Conservation (phyloP, 2,329 filamentous ascomycete genomes). For the Pseudocercospora fuligena region DNA sequence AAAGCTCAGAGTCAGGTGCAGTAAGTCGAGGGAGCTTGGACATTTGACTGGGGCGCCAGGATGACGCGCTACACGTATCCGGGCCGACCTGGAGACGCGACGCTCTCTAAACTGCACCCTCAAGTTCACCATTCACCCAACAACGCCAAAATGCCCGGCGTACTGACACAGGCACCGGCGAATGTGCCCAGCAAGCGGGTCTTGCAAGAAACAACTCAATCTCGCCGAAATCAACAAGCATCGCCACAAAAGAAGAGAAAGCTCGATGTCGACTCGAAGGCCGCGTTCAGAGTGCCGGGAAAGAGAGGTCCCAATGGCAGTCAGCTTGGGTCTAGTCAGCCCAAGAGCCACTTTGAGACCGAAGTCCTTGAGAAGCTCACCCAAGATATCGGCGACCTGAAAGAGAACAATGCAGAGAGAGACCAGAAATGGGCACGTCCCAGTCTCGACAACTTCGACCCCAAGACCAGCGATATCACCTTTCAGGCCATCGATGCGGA, state of each 20-base stretch:
- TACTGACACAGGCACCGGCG: conserved; percentile 36
- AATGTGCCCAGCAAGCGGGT: conserved; percentile 51
- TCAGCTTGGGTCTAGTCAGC: conserved; percentile 70
- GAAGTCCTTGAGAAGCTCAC: conserved; percentile 95
- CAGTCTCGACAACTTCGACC: conserved; percentile 63
- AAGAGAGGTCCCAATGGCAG: conserved; percentile 56
- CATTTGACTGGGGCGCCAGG: conserved; percentile 9
- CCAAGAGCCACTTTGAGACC: conserved; percentile 89
- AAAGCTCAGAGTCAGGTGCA: background rate
- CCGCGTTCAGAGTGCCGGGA: conserved; percentile 64
- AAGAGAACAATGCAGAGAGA: conserved; percentile 85
- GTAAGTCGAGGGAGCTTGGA: background rate
- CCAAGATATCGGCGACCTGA: conserved; percentile 85
- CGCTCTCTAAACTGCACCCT: background rate
- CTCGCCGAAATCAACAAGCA: conserved; percentile 51
- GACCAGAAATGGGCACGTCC: conserved; percentile 89
- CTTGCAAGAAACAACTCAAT: conserved; percentile 52
- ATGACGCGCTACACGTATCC: conserved; percentile 11
- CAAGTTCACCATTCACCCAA: conserved; percentile 13
- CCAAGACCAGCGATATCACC: conserved; percentile 70
- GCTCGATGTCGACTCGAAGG: conserved; percentile 67
- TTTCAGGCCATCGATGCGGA: conserved; percentile 97
- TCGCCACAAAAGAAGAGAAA: conserved; percentile 79
- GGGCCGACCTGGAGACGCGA: background rate
- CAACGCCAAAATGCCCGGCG: conserved; percentile 39